Evolutionary conservation across 1,284 basidiomycete species (phyloP).

Genomic region (Apiotrichum gamsii): DNA sequence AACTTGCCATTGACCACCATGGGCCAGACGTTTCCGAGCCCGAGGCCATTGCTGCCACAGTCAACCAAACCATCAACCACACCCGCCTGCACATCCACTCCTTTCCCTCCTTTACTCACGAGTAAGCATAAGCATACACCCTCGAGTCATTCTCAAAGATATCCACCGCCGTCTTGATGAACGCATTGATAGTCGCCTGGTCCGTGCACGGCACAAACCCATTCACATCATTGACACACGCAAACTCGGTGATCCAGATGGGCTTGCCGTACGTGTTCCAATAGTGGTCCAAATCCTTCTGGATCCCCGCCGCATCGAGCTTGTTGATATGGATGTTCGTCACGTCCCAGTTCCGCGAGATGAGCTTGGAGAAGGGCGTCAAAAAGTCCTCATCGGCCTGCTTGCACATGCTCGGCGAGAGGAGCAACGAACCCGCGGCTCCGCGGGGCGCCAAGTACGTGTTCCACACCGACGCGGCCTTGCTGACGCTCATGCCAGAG

Average conservation of each 20-base stretch:
- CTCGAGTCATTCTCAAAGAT: slow-evolving; percentile 39
- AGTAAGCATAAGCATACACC: slow-evolving; percentile 30
- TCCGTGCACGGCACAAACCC: slow-evolving; percentile 40
- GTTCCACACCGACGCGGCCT: slow-evolving; percentile 38
- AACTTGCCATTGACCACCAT: neutral
- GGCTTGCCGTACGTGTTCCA: slow-evolving; percentile 43
- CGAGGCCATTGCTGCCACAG: no score
- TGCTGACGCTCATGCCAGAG: slow-evolving; percentile 9
- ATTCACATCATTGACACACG: slow-evolving; percentile 42
- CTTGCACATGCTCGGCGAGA: slow-evolving; percentile 45
- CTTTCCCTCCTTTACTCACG: no score
- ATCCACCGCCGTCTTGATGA: slow-evolving; percentile 43
- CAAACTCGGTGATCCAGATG: slow-evolving; percentile 47
- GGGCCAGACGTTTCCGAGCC: neutral
- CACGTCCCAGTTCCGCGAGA: slow-evolving; percentile 33
- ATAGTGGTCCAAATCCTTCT: slow-evolving; percentile 42
- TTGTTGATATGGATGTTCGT: slow-evolving; percentile 47
- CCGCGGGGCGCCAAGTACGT: slow-evolving; percentile 34
- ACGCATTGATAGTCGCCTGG: slow-evolving; percentile 39
- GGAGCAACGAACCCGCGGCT: slow-evolving; percentile 31
- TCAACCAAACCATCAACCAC: no score
- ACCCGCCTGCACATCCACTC: no score
- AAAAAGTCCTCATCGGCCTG: slow-evolving; percentile 41
- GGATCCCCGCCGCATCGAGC: slow-evolving; percentile 39
- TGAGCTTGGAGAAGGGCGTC: slow-evolving; percentile 28